Evolutionary conservation across 306 rosid species (phyloP).

Genomic region (Carpinus viminea): DNA sequence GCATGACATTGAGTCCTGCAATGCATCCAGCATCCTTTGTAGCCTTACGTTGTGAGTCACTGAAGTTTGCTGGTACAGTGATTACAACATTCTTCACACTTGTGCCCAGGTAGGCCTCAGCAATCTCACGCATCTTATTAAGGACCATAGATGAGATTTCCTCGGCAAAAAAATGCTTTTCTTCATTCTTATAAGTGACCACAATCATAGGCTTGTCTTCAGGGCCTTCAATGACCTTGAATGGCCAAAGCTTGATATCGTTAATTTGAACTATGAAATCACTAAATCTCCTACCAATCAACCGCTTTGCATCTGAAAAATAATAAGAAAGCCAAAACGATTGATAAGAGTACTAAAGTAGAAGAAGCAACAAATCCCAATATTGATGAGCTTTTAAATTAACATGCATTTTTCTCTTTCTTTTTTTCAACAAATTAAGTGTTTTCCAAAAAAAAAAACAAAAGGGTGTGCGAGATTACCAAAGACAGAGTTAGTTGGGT

Average conservation of each 20-base stretch:
- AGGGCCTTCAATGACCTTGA: not conserved
- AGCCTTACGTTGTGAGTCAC: not conserved
- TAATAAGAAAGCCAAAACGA: not conserved
- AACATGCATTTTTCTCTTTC: too few species aligned
- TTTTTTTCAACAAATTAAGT: too few species aligned
- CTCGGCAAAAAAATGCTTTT: not conserved
- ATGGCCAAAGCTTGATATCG: conserved; percentile 4
- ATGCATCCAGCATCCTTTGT: not conserved
- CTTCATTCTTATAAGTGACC: not conserved
- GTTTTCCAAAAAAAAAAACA: too few species aligned
- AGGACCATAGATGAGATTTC: conserved; percentile 19
- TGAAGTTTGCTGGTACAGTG: not conserved
- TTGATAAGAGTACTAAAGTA: too few species aligned
- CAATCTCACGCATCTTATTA: not conserved
- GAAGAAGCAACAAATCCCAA: too few species aligned
- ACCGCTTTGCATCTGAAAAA: conserved; percentile 5
- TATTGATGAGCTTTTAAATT: too few species aligned
- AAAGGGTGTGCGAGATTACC: too few species aligned
- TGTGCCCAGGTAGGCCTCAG: not conserved
- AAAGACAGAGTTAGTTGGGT: not conserved
- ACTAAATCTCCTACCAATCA: conserved; percentile 13
- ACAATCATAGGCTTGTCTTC: conserved; percentile 2
- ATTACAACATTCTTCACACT: not conserved
- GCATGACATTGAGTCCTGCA: not conserved
- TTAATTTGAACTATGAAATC: not conserved